Percentiles rank a stretch among this genome's conserved stretches.
Evolutionary conservation across 345 rosid genomes (phyloP).

Genomic region (Carallia brachiata): DNA sequence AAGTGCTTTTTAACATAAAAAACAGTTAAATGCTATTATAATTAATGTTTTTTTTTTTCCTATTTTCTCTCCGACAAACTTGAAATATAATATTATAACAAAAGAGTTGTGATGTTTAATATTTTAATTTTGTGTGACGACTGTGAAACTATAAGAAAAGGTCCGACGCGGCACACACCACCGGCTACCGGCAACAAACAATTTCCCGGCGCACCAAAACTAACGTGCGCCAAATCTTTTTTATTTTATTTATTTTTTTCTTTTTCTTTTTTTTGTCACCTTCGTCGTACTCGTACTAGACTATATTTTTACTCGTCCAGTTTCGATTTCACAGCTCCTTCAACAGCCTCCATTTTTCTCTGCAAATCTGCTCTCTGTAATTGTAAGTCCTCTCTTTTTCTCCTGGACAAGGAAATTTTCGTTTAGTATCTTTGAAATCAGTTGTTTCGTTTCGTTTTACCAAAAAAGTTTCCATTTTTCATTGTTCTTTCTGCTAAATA

Average conservation of each 20-base stretch:
- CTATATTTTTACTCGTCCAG: slow-evolving; percentile 9
- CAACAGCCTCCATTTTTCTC: background rate
- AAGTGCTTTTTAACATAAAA: no score
- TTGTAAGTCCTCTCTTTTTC: background rate
- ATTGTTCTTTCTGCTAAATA: background rate
- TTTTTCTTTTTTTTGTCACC: background rate
- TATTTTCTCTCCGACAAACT: no score
- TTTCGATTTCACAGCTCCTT: background rate
- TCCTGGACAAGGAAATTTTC: background rate
- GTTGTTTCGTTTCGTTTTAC: background rate
- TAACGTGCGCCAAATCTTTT: slow-evolving; percentile 28
- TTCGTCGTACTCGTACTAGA: no score
- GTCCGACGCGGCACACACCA: slow-evolving; percentile 43
- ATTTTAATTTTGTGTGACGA: no score
- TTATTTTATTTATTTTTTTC: background rate
- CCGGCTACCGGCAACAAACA: slow-evolving; percentile 57
- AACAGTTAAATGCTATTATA: no score
- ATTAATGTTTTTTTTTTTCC: no score
- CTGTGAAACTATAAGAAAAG: no score
- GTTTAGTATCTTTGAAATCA: background rate
- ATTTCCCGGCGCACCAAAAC: slow-evolving; percentile 25
- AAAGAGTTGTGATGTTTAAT: no score
- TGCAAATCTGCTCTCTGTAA: background rate
- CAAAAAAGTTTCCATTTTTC: background rate
- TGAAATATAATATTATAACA: no score